Evolutionary conservation across 2,329 filamentous ascomycete species (phyloP).

Genomic region (Epichloe aotearoae): DNA sequence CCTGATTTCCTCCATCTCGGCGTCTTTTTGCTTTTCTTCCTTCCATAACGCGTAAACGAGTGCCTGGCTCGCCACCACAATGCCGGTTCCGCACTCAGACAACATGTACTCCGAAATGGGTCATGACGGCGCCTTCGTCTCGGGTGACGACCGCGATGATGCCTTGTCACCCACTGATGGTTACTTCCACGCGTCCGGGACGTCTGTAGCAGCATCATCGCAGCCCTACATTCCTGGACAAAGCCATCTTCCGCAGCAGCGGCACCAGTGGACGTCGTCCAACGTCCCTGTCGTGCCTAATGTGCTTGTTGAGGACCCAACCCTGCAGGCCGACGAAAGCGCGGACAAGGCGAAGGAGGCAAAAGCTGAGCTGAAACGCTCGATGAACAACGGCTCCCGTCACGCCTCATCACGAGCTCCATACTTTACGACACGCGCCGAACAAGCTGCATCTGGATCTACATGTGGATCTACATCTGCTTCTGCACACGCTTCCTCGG

Average conservation of each 20-base stretch:
- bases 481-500: slow-evolving; percentile 4
- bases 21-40: background rate
- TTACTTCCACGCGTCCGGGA: slow-evolving; percentile 32
- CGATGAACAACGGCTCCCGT: slow-evolving; percentile 15
- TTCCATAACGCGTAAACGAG: background rate
- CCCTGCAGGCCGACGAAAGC: slow-evolving; percentile 20
- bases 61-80: slow-evolving; percentile 11
- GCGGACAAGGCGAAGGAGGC: slow-evolving; percentile 31
- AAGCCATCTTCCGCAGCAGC: slow-evolving; percentile 5
- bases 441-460: background rate
- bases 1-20: background rate
- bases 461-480: background rate
- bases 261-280: slow-evolving; percentile 15
- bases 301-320: slow-evolving; percentile 36
- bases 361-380: slow-evolving; percentile 22
- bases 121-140: slow-evolving; percentile 15
- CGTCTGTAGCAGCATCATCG: slow-evolving; percentile 13
- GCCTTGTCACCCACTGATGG: slow-evolving; percentile 37
- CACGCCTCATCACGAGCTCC: slow-evolving; percentile 8
- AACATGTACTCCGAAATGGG: slow-evolving; percentile 28
- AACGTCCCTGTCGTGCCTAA: slow-evolving; percentile 33
- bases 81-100: slow-evolving; percentile 35
- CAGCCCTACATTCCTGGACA: slow-evolving; percentile 1
- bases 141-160: slow-evolving; percentile 20
- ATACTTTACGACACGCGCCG: background rate